A percentile compares a stretch with the other conserved stretches of the same genome.
phyloP scores from a whole-genome alignment of 805 yeast genomes.

The Isabelozyma heimii region DNA sequence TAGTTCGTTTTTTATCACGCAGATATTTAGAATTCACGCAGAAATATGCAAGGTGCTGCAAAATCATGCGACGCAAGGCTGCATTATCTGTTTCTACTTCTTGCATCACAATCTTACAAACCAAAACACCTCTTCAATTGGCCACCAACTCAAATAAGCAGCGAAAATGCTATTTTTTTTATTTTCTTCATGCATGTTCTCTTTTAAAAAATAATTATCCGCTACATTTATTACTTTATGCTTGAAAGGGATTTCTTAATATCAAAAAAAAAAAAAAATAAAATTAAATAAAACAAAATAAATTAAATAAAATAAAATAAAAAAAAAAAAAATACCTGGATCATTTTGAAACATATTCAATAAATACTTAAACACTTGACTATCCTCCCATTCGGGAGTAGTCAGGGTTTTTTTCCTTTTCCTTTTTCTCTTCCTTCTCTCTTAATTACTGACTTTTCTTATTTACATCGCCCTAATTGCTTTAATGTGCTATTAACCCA shows the following conservation, averaged over 20 bases:
- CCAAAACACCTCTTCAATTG: neutral
- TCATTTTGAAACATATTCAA: neutral
- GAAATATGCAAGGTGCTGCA: neutral
- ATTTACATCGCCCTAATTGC: no score
- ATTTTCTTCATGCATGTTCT: neutral
- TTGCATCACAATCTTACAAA: neutral
- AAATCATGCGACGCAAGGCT: neutral
- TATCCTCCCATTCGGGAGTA: neutral
- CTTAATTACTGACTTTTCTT: no score
- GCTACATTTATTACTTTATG: neutral
- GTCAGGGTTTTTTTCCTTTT: neutral
- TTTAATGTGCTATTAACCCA: no score
- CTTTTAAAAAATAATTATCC: neutral
- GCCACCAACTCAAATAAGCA: neutral
- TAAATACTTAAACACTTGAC: neutral
- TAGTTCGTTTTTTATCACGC: neutral
- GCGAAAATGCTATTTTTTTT: neutral
- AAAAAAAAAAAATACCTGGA: neutral
- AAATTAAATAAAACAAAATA: no score
- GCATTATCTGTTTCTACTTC: neutral
- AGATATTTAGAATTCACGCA: neutral
- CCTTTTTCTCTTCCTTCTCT: neutral
- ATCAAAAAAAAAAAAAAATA: neutral
- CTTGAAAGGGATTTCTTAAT: neutral
- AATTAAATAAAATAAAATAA: neutral